A percentile compares a stretch with the other conserved stretches of the same genome.
Evolutionary conservation across 257 asterid species (phyloP).

Genomic region (Oldenlandia corymbosa): DNA sequence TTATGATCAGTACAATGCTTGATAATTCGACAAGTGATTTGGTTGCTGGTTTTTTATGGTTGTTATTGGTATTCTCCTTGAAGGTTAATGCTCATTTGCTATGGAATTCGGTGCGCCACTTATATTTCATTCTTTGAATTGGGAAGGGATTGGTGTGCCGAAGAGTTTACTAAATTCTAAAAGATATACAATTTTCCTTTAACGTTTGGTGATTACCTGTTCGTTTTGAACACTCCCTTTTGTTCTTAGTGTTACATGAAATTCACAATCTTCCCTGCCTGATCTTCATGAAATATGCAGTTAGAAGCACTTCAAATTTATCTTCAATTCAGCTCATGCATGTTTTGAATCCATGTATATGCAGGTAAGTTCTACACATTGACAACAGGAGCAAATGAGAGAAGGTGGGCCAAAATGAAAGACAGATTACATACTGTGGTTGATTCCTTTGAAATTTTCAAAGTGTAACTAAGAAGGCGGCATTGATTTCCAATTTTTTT

Average conservation of each 20-base stretch:
- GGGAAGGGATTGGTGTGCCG: background rate
- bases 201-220: background rate
- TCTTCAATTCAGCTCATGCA: background rate
- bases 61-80: background rate
- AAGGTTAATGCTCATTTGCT: background rate
- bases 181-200: background rate
- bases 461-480: slow-evolving; percentile 26
- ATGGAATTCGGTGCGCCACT: background rate
- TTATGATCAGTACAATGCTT: background rate
- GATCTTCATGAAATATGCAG: slow-evolving; percentile 1
- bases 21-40: background rate
- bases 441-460: slow-evolving; percentile 71
- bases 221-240: background rate
- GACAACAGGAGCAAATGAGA: slow-evolving; percentile 87
- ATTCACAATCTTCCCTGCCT: background rate
- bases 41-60: background rate
- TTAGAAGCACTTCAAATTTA: background rate
- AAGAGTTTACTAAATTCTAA: background rate
- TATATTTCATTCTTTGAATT: background rate
- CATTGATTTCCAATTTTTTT: slow-evolving; percentile 5
- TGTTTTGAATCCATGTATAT: slow-evolving; percentile 5
- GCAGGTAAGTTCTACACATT: slow-evolving; percentile 85
- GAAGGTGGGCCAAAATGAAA: slow-evolving; percentile 95
- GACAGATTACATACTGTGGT: slow-evolving; percentile 72
- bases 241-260: background rate